phyloP scores from a whole-genome alignment of 2,329 filamentous ascomycete species.

The Neoascochyta sp. region DNA sequence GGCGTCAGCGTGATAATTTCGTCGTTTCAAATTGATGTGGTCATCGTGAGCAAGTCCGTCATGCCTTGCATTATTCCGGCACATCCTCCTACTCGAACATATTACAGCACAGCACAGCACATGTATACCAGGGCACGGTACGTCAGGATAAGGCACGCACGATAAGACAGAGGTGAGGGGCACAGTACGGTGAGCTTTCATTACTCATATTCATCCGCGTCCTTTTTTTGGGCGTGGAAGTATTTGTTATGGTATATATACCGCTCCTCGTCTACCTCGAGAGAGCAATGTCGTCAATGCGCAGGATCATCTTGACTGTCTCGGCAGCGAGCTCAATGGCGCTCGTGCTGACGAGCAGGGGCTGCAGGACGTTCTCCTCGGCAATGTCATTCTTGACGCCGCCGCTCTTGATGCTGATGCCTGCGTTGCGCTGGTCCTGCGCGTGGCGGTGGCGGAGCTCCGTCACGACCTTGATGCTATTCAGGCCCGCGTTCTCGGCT shows the following conservation, averaged over 20 bases:
- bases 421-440: constrained; percentile 90
- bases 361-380: constrained; percentile 95
- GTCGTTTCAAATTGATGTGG: too few relatives aligned
- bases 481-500: constrained; percentile 94
- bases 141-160: too few relatives aligned
- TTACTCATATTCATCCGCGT: constrained; percentile 6
- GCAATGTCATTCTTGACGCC: constrained; percentile 96
- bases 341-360: constrained; percentile 92
- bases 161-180: too few relatives aligned
- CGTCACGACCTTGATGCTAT: constrained; percentile 98
- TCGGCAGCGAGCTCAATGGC: constrained; percentile 95
- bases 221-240: too few relatives aligned
- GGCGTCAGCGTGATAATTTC: too few relatives aligned
- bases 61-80: too few relatives aligned
- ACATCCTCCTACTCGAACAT: too few relatives aligned
- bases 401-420: constrained; percentile 96
- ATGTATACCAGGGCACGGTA: too few relatives aligned
- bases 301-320: constrained; percentile 92
- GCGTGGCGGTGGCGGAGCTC: constrained; percentile 92
- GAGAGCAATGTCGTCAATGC: constrained; percentile 65
- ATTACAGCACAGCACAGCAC: not conserved
- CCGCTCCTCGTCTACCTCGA: constrained; percentile 30
- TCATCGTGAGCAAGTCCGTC: too few relatives aligned
- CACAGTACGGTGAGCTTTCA: constrained; percentile 1
- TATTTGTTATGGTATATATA: too few relatives aligned